Base-by-base conservation (phyloP, 345 rosid species). In the Rhodamnia argentea region DNA sequence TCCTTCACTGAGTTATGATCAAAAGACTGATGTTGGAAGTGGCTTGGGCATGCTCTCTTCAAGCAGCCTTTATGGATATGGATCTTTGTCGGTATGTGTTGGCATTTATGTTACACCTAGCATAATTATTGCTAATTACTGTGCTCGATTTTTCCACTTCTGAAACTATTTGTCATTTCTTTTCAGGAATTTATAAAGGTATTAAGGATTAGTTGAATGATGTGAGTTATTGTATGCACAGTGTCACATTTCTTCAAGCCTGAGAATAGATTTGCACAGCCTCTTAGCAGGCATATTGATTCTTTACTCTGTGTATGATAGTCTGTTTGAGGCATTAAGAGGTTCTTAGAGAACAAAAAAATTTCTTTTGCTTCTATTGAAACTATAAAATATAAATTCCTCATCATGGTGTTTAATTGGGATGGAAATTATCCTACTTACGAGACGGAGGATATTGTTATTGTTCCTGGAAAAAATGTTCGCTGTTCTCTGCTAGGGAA, bases 1-100 rank as follows among this genome's bases (percentile, higher is more conserved):
- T 88, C 85, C 94, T 92, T 51, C 97, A 84, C 83, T 94, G 92
- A 92, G 94, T 86, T 96, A 91, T 90, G 98, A 95, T 88, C 94
- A 93, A 91, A 94, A 95, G 91, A 84, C 88, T 91, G 99, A 95
- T 85, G 86, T 91, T 47, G 93, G 92, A 84, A 93, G 88, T 86
- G 92, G 94, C 75, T 84, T 94, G 84, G 92, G 97, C 87, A 87
- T 94, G 86, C 92, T 93, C 88, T 90, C 98, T 87, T 93, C 98
- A 18, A 92, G 92, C 78, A 89, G 92, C 91, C 92, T 93, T 75
- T 96, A 94, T 87, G 94, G 96, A 53, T 96, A 95, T 91, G 98
- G 96, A 89, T 89, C 95, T 76, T 84, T 96, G 51, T 76, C 95
- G 91, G 99, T 96, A 94, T 44, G 94, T 88, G 47, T 44, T 7